Evolutionary conservation across 1,284 basidiomycete genomes (phyloP).

Genomic region (Puccinia triticina): DNA sequence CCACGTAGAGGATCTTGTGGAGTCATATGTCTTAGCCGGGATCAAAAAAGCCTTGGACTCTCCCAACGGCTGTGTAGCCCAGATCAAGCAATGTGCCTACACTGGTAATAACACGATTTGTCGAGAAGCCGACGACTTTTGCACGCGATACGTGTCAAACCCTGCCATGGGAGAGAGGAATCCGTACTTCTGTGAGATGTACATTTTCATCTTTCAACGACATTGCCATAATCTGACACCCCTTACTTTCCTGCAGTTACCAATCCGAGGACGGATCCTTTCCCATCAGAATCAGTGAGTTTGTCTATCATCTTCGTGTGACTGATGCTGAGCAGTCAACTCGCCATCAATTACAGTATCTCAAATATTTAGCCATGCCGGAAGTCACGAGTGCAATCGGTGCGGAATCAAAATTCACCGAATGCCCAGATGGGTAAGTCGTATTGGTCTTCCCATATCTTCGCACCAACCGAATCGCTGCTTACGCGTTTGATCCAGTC

Average conservation of each 20-base stretch:
- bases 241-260: neutral
- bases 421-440: conserved; percentile 47
- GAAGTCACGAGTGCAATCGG: conserved; percentile 44
- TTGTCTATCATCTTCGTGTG: neutral
- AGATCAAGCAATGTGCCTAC: conserved; percentile 35
- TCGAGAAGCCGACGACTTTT: conserved; percentile 35
- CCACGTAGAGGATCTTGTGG: conserved; percentile 31
- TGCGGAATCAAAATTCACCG: conserved; percentile 31
- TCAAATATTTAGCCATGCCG: conserved; percentile 30
- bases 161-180: conserved; percentile 35
- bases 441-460: neutral
- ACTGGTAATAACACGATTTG: conserved; percentile 36
- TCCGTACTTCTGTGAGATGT: conserved; percentile 43
- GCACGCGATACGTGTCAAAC: conserved; percentile 12
- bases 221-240: neutral
- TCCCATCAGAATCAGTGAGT: conserved; percentile 38
- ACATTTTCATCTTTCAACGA: neutral
- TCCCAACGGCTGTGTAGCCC: conserved; percentile 23
- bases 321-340: neutral
- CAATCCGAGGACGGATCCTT: conserved; percentile 4
- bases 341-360: conserved; percentile 1
- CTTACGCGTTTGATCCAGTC: conserved; percentile 10
- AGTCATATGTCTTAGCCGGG: neutral
- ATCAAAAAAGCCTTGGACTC: conserved; percentile 19
- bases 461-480: neutral